Percentiles rank a stretch among this genome's conserved stretches.
These are phyloP conservation scores for Alternaria sp. DNA, from an alignment of 2,329 filamentous ascomycete genomes.

Conservation along the genomic window DNA sequence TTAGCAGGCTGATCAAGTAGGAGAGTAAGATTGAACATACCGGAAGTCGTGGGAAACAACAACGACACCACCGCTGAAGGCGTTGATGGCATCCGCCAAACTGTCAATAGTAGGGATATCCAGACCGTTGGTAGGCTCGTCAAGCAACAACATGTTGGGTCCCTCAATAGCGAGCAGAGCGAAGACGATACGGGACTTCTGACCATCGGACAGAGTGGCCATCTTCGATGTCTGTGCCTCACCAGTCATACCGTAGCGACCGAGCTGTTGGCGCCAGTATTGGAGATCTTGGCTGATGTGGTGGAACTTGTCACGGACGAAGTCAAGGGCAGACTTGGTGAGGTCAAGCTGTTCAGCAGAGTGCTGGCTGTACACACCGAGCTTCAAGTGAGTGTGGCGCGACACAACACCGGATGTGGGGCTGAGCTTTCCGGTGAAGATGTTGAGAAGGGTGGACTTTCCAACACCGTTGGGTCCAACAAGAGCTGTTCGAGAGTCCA, in stretches of 20 bases:
- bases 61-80: conserved; percentile 93
- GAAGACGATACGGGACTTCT: conserved; percentile 98
- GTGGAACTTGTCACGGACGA: conserved; percentile 93
- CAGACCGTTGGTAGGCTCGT: conserved; percentile 99
- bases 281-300: conserved; percentile 95
- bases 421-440: conserved; percentile 95
- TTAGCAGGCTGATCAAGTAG: conserved; percentile 40
- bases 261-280: conserved; percentile 98
- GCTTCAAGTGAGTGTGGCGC: conserved; percentile 96
- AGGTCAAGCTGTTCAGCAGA: conserved; percentile 97
- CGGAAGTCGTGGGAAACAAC: conserved; percentile 99
- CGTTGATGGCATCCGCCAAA: conserved; percentile 96
- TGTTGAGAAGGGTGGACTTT: conserved; percentile 92
- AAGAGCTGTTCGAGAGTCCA: conserved; percentile 96
- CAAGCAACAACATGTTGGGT: conserved; percentile 96
- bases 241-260: conserved; percentile 89
- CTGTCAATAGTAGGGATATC: conserved; percentile 99
- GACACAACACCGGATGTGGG: conserved; percentile 82
- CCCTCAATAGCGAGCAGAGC: conserved; percentile 92
- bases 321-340: conserved; percentile 96
- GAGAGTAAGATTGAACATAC: conserved; percentile 59
- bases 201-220: conserved; percentile 95
- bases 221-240: conserved; percentile 96
- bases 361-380: conserved; percentile 98
- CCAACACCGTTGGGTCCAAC: conserved; percentile 99